These are phyloP conservation scores for Cystobasidium pallidum DNA, from an alignment of 1,284 basidiomycete species.

Conservation along the genomic window DNA sequence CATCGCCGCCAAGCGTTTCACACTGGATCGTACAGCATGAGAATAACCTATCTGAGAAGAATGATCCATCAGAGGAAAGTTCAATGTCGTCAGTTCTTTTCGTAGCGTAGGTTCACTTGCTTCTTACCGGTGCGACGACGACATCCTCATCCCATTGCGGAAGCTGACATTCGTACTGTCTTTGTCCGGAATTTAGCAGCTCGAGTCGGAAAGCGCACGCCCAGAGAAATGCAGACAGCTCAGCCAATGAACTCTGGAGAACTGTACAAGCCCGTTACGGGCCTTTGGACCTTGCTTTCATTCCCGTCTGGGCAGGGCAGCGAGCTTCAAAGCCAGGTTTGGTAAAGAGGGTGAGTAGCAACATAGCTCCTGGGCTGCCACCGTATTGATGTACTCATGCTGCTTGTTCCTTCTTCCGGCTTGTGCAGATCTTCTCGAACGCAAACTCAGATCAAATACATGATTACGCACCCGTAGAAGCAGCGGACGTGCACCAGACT, in stretches of 20 bases:
- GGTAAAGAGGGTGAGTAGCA: background rate
- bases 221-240: background rate
- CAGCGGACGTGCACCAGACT: constrained; percentile 14
- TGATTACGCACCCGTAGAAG: constrained; percentile 5
- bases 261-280: background rate
- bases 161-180: too few relatives aligned
- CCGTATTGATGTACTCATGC: too few relatives aligned
- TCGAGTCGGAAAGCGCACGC: background rate
- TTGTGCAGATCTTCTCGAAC: constrained; percentile 11
- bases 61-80: background rate
- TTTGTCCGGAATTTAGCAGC: background rate
- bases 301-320: constrained; percentile 19
- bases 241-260: background rate
- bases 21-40: constrained; percentile 27
- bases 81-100: constrained; percentile 3
- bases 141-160: too few relatives aligned
- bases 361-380: too few relatives aligned
- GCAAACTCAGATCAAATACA: background rate
- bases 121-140: background rate
- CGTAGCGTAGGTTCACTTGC: background rate
- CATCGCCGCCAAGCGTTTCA: background rate
- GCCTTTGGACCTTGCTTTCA: constrained; percentile 17
- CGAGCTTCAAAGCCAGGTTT: background rate
- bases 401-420: background rate
- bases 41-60: constrained; percentile 5